phyloP scores from a whole-genome alignment of 2,329 filamentous ascomycete genomes.

The Botryotinia convoluta region DNA sequence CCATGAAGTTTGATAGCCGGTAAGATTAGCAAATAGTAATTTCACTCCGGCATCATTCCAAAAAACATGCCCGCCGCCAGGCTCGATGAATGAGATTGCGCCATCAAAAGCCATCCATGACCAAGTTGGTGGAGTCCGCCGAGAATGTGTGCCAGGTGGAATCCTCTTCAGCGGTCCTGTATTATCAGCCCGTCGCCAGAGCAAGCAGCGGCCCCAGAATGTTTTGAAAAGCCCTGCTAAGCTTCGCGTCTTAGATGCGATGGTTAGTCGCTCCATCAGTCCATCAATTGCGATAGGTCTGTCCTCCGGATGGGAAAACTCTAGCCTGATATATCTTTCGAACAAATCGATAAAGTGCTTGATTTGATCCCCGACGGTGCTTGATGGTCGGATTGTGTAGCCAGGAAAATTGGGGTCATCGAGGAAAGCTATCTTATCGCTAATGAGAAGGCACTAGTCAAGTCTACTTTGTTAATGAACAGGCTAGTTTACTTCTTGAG shows the following conservation, averaged over 20 bases:
- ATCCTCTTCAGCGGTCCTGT: not conserved
- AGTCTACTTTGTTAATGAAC: not conserved
- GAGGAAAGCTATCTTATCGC: conserved; percentile 32
- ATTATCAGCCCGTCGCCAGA: not conserved
- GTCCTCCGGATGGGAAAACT: not conserved
- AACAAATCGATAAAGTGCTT: not conserved
- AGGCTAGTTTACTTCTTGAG: conserved; percentile 36
- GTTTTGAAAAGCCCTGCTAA: conserved; percentile 10
- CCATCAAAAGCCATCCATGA: conserved; percentile 20
- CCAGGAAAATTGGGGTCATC: conserved; percentile 35
- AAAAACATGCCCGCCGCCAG: not conserved
- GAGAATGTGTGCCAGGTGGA: not conserved
- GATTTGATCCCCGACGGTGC: conserved; percentile 11
- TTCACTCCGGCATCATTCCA: not conserved
- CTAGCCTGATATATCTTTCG: not conserved
- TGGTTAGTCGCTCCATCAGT: not conserved
- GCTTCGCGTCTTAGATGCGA: conserved; percentile 7
- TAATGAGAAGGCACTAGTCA: not conserved
- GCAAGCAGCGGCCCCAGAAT: conserved; percentile 13
- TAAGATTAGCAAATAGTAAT: not conserved
- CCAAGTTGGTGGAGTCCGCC: not conserved
- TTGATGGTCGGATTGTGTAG: not conserved
- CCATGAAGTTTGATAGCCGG: conserved; percentile 1
- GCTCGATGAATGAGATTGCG: conserved; percentile 9
- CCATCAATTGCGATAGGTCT: conserved; percentile 12